Evolutionary conservation across 768 basidiomycete species (phyloP), one percentile per base, ranked within the genome.

Genomic region (Lyophyllum shimeji): DNA sequence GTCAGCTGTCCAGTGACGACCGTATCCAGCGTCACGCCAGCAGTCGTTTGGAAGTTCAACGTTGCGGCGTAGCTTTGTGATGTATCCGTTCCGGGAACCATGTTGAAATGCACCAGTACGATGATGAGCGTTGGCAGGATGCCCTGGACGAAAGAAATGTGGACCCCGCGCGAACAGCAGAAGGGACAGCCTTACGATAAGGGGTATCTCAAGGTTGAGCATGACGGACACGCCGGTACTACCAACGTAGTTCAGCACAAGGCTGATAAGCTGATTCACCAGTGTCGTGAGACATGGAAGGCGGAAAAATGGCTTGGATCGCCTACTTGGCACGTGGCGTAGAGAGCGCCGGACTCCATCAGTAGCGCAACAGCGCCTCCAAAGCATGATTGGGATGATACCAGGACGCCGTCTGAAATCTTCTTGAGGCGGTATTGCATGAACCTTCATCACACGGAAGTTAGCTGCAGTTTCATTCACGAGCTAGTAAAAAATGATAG

Each of bases 81-180:
- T 12, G 23, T 44, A 3, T 44, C 21, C 7, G 43, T 53, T 7
- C 57, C 57, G 42, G 58, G 58, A 2, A 56, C 55, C 49, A 56
- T 45, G 33, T 57, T 48, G 46, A 57, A 57, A 47, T 57, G 51
- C 4, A 57, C 45, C 13, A 57, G 42, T 2, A 57, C 27, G 20
- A 57, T 39, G 24, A 57, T 57, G 17, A 57, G 50, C 2, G 56
- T 57, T 18, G 56, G 46, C 6, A 57, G 47, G 27, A 57, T 53
- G 17, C 56, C 56, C 56, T 57, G 42, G 9, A 43, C 11, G 40
- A 4, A 42, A 1, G 5, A 13, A 23, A 18, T 11, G 17, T 12
- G 40, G n/a, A 48, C 23, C 25, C 17, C 4, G 2, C 39, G 2
- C 15, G 39, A 40, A n/a, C 5, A 9, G 2, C 6, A 9, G 11